phyloP scores from a whole-genome alignment of 805 yeast species.

The Kodamaea neixiangensis region DNA sequence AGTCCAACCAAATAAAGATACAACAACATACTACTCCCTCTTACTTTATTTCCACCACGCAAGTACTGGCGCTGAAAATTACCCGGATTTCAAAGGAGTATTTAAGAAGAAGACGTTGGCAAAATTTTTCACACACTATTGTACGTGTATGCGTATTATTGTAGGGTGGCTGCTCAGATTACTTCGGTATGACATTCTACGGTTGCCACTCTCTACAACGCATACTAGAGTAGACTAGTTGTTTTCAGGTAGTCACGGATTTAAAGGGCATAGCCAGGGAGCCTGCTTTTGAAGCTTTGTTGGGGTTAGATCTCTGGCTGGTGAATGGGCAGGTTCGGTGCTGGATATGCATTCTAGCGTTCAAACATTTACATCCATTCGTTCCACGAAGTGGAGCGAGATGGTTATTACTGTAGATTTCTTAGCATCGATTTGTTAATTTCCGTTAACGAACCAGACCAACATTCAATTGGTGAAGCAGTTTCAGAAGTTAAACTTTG shows the following conservation, averaged over 20 bases:
- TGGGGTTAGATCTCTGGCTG: constrained; percentile 8
- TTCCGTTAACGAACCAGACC: no score
- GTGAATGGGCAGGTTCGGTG: constrained; percentile 16
- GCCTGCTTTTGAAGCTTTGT: constrained; percentile 11
- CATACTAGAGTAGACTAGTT: constrained; percentile 47
- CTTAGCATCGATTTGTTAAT: no score
- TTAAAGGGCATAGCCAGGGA: constrained; percentile 39
- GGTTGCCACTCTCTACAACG: constrained; percentile 52
- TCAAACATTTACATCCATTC: no score
- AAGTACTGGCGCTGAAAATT: constrained; percentile 16
- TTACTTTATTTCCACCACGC: no score
- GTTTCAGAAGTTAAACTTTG: no score
- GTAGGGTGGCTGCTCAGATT: constrained; percentile 44
- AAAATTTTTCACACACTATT: constrained; percentile 31
- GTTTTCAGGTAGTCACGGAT: constrained; percentile 39
- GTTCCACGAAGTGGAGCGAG: no score
- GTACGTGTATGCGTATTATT: constrained; percentile 52
- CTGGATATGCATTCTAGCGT: constrained; percentile 45
- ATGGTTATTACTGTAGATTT: no score
- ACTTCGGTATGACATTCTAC: constrained; percentile 26
- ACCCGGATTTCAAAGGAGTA: constrained; percentile 25
- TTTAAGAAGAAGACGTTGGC: constrained; percentile 3
- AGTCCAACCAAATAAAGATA: not conserved
- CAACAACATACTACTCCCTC: not conserved
- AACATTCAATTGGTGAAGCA: no score